Evolutionary conservation across 495 filamentous ascomycete species (phyloP).

Genomic region (Penicillium egyptiacum): DNA sequence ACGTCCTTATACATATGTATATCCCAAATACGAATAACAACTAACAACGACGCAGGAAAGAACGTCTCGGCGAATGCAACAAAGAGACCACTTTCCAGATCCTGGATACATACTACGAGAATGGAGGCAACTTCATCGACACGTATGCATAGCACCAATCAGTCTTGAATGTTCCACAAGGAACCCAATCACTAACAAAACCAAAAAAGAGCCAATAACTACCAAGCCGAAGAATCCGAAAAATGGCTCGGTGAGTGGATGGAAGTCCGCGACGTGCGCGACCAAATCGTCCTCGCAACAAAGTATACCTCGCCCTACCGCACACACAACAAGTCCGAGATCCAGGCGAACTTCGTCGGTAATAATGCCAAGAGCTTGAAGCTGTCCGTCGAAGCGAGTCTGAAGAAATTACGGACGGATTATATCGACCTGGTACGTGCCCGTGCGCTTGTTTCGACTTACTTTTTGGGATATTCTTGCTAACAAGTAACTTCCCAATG

Average conservation of each 20-base stretch:
- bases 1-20: no score
- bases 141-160: slow-evolving; percentile 37
- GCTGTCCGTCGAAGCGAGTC: slow-evolving; percentile 49
- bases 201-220: slow-evolving; percentile 53
- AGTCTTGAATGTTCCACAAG: neutral
- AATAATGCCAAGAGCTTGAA: slow-evolving; percentile 61
- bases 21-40: neutral
- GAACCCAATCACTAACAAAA: neutral
- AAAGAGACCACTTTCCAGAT: slow-evolving; percentile 63
- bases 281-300: slow-evolving; percentile 69
- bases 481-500: neutral
- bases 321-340: slow-evolving; percentile 31
- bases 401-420: slow-evolving; percentile 61
- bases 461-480: neutral
- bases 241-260: slow-evolving; percentile 79
- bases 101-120: slow-evolving; percentile 63
- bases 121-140: slow-evolving; percentile 79
- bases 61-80: slow-evolving; percentile 56
- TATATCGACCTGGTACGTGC: slow-evolving; percentile 58
- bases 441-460: neutral
- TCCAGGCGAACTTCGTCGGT: slow-evolving; percentile 56
- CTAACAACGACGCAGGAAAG: slow-evolving; percentile 26
- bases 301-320: slow-evolving; percentile 59
- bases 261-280: slow-evolving; percentile 49
- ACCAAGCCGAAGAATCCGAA: slow-evolving; percentile 70